Evolutionary conservation across 768 basidiomycete species (phyloP).

Genomic region (Dacryopinax primogenitus): DNA sequence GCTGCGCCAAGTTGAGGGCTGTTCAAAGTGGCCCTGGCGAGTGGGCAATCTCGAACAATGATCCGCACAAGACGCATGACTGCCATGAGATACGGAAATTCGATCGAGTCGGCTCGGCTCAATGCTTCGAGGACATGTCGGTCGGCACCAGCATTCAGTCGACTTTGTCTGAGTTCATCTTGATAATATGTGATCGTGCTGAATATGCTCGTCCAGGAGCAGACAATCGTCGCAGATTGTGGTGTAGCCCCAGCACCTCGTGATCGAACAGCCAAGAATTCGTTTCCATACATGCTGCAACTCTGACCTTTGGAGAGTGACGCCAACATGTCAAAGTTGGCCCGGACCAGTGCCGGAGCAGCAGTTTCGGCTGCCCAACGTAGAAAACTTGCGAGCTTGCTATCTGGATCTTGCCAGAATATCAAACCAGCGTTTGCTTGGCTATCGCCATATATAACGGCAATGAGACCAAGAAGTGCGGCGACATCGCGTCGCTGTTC

Average conservation of each 20-base stretch:
- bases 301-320: conserved; percentile 74
- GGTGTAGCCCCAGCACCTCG: conserved; percentile 23
- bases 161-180: conserved; percentile 37
- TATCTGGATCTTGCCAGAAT: conserved; percentile 55
- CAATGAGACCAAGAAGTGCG: conserved; percentile 69
- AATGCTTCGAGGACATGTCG: conserved; percentile 30
- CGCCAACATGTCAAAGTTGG: conserved; percentile 77
- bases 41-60: conserved; percentile 34
- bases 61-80: conserved; percentile 29
- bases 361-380: conserved; percentile 78
- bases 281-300: conserved; percentile 76
- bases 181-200: conserved; percentile 64
- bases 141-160: conserved; percentile 33
- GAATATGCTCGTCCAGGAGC: conserved; percentile 72
- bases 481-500: conserved; percentile 72
- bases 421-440: conserved; percentile 67
- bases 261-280: conserved; percentile 70
- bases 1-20: background rate
- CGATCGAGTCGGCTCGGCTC: conserved; percentile 21
- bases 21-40: conserved; percentile 21
- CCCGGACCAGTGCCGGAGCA: conserved; percentile 59
- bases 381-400: conserved; percentile 59
- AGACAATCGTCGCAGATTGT: conserved; percentile 32
- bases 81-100: conserved; percentile 18
- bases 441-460: conserved; percentile 60